These are phyloP conservation scores for Vitis hybrid DNA, from an alignment of 177 flowering plant genomes.

Conservation along the genomic window DNA sequence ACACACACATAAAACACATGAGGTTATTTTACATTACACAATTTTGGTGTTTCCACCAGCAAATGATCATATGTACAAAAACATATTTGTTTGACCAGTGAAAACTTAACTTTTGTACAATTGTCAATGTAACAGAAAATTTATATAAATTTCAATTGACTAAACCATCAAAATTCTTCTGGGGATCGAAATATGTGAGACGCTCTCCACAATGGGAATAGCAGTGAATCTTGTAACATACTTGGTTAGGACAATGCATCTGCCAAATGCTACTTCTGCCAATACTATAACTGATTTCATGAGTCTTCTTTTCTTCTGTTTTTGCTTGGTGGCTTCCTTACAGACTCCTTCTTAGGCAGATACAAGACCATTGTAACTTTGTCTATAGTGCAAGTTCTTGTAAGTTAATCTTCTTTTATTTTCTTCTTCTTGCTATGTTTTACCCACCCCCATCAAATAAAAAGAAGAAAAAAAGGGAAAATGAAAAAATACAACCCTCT, in stretches of 20 bases:
- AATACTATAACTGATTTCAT: constrained; percentile 75
- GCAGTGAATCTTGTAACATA: constrained; percentile 91
- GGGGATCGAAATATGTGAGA: constrained; percentile 78
- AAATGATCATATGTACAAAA: no score
- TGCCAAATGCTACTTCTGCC: constrained; percentile 74
- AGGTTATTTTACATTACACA: no score
- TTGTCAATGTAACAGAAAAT: no score
- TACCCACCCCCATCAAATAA: not conserved
- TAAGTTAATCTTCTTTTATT: constrained; percentile 15
- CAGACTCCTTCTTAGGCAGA: constrained; percentile 84
- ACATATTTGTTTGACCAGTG: no score
- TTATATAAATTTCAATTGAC: no score
- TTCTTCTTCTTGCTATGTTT: no score
- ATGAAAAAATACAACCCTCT: no score
- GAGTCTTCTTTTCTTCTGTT: constrained; percentile 78
- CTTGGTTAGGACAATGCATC: constrained; percentile 71
- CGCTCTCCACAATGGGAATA: constrained; percentile 86
- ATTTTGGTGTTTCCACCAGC: no score
- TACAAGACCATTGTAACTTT: constrained; percentile 69
- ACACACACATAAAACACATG: no score
- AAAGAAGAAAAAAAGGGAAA: not conserved
- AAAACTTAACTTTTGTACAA: no score
- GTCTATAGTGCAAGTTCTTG: constrained; percentile 55
- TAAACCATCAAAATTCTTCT: not conserved
- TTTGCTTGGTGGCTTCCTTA: constrained; percentile 87